These are phyloP conservation scores for Lolium multiflorum DNA, from an alignment of 176 grass and related monocot species.

Conservation along the genomic window DNA sequence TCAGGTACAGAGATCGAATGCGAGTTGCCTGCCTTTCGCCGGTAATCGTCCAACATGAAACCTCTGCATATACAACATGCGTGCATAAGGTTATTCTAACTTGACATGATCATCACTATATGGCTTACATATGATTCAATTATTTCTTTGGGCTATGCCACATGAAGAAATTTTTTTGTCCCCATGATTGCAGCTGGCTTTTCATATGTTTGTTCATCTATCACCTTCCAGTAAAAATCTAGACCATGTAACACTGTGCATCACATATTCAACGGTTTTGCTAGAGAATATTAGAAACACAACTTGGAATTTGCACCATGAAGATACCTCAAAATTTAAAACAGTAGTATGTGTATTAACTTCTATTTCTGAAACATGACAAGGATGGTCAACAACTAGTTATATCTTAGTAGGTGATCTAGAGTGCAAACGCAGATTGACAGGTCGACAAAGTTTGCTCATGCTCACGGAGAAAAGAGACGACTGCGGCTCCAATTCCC, in stretches of 20 bases:
- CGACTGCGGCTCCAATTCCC: constrained; percentile 45
- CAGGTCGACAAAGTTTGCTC: neutral
- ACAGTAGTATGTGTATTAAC: too few species aligned
- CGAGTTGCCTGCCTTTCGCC: constrained; percentile 45
- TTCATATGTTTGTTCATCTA: neutral
- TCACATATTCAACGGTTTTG: neutral
- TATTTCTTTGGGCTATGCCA: neutral
- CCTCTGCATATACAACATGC: constrained; percentile 14
- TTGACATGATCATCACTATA: neutral
- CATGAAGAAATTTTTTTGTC: neutral
- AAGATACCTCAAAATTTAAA: neutral
- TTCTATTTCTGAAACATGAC: neutral
- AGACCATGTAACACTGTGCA: neutral
- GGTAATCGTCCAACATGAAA: constrained; percentile 56
- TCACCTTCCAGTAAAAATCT: neutral
- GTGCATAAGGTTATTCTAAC: neutral
- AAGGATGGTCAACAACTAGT: neutral
- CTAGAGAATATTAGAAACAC: neutral
- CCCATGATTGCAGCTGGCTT: neutral
- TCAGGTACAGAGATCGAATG: constrained; percentile 44
- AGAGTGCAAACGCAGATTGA: neutral
- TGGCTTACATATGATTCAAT: neutral
- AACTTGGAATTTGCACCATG: neutral
- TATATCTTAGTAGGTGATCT: neutral
- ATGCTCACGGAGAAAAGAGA: constrained; percentile 59